These are phyloP conservation scores for Pontederia crassipes DNA, from an alignment of 176 grass and related monocot species.

Conservation along the genomic window DNA sequence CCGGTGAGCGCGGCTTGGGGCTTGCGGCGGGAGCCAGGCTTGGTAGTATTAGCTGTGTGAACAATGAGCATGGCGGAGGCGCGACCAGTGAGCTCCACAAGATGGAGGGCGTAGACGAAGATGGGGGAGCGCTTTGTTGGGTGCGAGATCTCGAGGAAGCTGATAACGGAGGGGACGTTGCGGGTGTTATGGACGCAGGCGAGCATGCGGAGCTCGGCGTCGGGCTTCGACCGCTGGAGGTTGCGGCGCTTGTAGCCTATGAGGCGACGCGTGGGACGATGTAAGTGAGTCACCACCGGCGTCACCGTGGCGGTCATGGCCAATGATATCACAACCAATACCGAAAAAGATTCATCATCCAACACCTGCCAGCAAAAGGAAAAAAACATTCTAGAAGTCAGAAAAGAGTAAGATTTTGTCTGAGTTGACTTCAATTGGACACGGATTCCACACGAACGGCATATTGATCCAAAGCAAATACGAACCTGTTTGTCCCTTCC, in stretches of 20 bases:
- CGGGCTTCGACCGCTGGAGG: conserved; percentile 17
- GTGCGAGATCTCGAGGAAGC: conserved; percentile 26
- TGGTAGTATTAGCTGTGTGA: conserved; percentile 4
- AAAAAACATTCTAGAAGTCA: background rate
- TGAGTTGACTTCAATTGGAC: background rate
- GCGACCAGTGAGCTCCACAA: conserved; percentile 27
- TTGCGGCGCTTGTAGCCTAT: conserved; percentile 25
- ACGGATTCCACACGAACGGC: background rate
- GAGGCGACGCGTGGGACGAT: background rate
- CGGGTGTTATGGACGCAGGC: conserved; percentile 31
- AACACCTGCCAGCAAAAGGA: conserved; percentile 14
- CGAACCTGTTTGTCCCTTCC: conserved; percentile 14
- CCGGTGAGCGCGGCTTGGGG: background rate
- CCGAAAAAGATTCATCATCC: background rate
- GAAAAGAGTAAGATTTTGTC: background rate
- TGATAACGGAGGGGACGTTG: conserved; percentile 29
- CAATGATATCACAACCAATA: conserved; percentile 17
- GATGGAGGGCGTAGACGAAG: conserved; percentile 33
- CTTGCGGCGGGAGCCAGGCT: background rate
- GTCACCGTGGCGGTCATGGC: conserved; percentile 13
- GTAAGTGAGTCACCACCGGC: conserved; percentile 5
- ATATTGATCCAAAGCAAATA: background rate
- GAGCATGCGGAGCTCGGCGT: conserved; percentile 31
- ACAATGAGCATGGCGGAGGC: conserved; percentile 37
- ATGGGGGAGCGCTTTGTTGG: conserved; percentile 27